Evolutionary conservation across 768 basidiomycete species (phyloP), one percentile per base, ranked within the genome.

Genomic region (Leccinum sublutescens): DNA sequence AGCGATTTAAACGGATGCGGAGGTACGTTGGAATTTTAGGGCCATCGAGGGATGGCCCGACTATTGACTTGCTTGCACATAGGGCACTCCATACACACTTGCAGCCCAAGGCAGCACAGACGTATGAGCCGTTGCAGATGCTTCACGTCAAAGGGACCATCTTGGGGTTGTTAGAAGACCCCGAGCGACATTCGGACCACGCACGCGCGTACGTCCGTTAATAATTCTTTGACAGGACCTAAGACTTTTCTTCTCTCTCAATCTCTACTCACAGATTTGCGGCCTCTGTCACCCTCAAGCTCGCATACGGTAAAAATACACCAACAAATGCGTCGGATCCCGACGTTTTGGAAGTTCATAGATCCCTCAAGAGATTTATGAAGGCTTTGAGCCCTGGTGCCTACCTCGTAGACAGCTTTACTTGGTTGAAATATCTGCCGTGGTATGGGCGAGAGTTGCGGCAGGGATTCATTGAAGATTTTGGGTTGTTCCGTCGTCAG

Each of bases 51-150:
- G n/a, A 21, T 25, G 17, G 4, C 27, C 25, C 7, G 31, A 47
- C 23, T 0, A 23, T 36, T 36, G 21, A 62, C 4, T 14, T 5
- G 9, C 25, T 21, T 25, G 4, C 7, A 10, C 23, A 4, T 0
- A 83, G 83, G 52, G 84, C 82, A 5, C 71, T 86, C 2, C 82
- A 85, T 62, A 74, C 81, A 0, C 80, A 84, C 54, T 71, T 86
- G 0, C 81, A 83, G 50, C 79, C 80, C 10, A 80, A 78, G 57
- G 74, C 74, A 5, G 75, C 82, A 3, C 64, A 70, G 2, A 74
- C 71, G 0, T 85, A 85, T 57, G 74, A 75, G 2, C 75, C 79
- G 0, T 72, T 81, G 2, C 72, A 84, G 19, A 76, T 74, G 66
- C 67, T 66, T 7, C 74, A 77, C 15, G 64, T 55, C n/a, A 64